Percentiles rank a stretch among this genome's conserved stretches.
Conservation (phyloP, 805 yeast species). For the Hanseniaspora nectarophila region DNA sequence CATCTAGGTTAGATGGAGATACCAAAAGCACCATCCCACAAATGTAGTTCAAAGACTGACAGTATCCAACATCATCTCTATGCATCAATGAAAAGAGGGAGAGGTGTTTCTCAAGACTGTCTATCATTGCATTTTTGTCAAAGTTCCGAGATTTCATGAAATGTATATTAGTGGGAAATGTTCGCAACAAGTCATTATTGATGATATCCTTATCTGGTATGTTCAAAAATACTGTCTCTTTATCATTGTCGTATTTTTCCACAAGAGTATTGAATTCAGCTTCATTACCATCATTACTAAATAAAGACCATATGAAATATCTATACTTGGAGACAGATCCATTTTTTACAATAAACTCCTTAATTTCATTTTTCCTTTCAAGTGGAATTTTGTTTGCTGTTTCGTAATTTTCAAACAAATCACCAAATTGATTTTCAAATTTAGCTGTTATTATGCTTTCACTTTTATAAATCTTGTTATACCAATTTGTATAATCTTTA, state of each 20-base stretch:
- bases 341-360: background rate
- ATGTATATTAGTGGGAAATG: constrained; percentile 85
- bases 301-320: background rate
- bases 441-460: background rate
- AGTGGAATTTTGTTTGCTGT: background rate
- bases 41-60: constrained; percentile 86
- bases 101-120: constrained; percentile 2
- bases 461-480: background rate
- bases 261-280: background rate
- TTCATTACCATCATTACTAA: background rate
- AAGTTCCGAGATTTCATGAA: constrained; percentile 40
- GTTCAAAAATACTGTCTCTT: constrained; percentile 11
- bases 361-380: background rate
- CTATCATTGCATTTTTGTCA: constrained; percentile 5
- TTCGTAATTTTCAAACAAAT: background rate
- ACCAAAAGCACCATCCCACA: constrained; percentile 78
- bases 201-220: constrained; percentile 69
- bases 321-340: constrained; percentile 8
- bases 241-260: background rate
- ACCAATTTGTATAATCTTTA: constrained; percentile 5
- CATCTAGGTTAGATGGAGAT: constrained; percentile 13
- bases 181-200: constrained; percentile 84
- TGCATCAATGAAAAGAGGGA: constrained; percentile 6
- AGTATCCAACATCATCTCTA: constrained; percentile 60
- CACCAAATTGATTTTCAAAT: constrained; percentile 7